Evolutionary conservation across 441 rosid species (phyloP).

Genomic region (Cnidoscolus chayamansa): DNA sequence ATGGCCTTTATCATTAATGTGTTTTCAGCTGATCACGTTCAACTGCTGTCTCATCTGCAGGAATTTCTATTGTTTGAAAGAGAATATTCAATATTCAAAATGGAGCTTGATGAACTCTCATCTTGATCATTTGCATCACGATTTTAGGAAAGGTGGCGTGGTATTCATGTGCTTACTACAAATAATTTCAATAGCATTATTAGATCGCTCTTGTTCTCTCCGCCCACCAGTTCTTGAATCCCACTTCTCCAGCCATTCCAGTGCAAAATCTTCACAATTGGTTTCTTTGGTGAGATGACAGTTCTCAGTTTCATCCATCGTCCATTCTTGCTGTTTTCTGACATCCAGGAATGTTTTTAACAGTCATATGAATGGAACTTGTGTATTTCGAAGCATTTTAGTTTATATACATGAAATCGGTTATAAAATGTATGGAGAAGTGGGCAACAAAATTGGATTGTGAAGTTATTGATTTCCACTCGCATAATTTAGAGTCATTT

Average conservation of each 20-base stretch:
- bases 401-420: no score
- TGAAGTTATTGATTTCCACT: no score
- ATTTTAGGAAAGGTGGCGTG: neutral
- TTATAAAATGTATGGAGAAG: no score
- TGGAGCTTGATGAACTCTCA: constrained; percentile 61
- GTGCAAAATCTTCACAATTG: neutral
- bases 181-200: neutral
- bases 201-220: no score
- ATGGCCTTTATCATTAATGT: neutral
- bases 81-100: constrained; percentile 67
- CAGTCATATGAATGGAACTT: neutral
- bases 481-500: no score
- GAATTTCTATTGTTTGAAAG: constrained; percentile 86
- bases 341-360: neutral
- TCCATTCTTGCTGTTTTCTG: neutral
- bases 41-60: constrained; percentile 36
- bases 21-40: constrained; percentile 12
- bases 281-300: neutral
- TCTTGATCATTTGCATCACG: constrained; percentile 14
- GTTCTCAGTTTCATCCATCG: neutral
- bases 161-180: neutral
- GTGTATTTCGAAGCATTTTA: neutral
- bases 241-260: neutral
- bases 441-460: no score
- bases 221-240: neutral